These are phyloP conservation scores for Aureobasidium sp. DNA, from an alignment of 2,329 filamentous ascomycete genomes.

Conservation along the genomic window DNA sequence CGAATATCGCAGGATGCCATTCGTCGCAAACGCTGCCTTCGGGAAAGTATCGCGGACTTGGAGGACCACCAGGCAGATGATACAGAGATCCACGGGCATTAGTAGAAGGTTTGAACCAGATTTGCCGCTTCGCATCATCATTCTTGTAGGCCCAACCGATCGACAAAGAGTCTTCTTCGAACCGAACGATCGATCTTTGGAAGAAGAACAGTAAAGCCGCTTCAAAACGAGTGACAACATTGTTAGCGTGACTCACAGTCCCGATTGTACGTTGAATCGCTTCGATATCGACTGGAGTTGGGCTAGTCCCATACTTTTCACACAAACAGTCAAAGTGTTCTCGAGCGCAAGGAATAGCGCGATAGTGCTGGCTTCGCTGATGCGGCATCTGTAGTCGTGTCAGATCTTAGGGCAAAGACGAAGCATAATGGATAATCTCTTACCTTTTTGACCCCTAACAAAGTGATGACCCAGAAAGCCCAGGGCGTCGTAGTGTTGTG, in stretches of 20 bases:
- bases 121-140: neutral
- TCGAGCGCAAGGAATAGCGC: neutral
- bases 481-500: neutral
- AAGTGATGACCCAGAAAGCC: neutral
- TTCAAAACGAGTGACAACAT: neutral
- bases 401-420: neutral
- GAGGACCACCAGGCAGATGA: neutral
- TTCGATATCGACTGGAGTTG: neutral
- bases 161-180: neutral
- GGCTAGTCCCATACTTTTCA: neutral
- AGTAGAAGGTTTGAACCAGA: neutral
- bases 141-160: neutral
- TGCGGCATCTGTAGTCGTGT: neutral
- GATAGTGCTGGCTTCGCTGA: neutral
- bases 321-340: neutral
- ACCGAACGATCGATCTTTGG: neutral
- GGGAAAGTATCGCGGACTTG: neutral
- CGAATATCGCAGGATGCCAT: neutral
- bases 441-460: too few relatives aligned
- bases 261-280: neutral
- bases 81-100: neutral
- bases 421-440: too few relatives aligned
- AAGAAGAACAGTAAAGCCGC: neutral
- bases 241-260: too few relatives aligned
- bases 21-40: neutral